A percentile compares a stretch with the other conserved stretches of the same genome.
Conservation (phyloP, 2,329 filamentous ascomycete genomes). For the Tolypocladium guangdongense region DNA sequence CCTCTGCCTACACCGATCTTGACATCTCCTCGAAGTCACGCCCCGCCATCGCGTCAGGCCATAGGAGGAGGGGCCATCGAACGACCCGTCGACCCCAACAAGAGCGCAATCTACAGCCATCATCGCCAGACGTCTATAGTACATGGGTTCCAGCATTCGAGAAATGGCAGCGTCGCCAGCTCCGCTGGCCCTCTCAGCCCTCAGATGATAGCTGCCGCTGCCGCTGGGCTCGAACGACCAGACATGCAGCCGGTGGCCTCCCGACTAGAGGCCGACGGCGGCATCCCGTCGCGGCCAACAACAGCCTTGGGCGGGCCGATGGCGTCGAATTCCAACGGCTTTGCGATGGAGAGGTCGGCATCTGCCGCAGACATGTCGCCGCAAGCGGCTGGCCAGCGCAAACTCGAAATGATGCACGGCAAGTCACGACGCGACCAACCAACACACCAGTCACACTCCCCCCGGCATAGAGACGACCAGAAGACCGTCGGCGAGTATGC, state of each 20-base stretch:
- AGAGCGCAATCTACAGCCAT: conserved; percentile 59
- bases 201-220: conserved; percentile 66
- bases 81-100: conserved; percentile 45
- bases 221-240: conserved; percentile 41
- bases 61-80: conserved; percentile 32
- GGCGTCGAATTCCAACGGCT: conserved; percentile 8
- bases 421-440: conserved; percentile 61
- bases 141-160: conserved; percentile 84
- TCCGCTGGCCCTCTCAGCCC: conserved; percentile 79
- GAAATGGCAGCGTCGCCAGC: conserved; percentile 80
- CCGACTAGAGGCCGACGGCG: conserved; percentile 33
- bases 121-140: conserved; percentile 96
- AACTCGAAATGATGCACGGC: conserved; percentile 51
- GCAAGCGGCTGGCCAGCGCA: conserved; percentile 36
- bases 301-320: conserved; percentile 35
- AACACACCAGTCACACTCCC: conserved; percentile 68
- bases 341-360: conserved; percentile 32
- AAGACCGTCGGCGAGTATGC: conserved; percentile 98
- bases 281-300: conserved; percentile 28
- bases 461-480: conserved; percentile 60
- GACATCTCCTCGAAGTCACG: conserved; percentile 28
- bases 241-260: conserved; percentile 36
- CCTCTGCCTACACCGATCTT: conserved; percentile 19
- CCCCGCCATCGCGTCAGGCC: conserved; percentile 27
- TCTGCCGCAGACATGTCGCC: conserved; percentile 34